Percentiles rank a stretch among this genome's conserved stretches.
phyloP scores from a whole-genome alignment of 2,329 filamentous ascomycete genomes.

The Ilyonectria destructans region DNA sequence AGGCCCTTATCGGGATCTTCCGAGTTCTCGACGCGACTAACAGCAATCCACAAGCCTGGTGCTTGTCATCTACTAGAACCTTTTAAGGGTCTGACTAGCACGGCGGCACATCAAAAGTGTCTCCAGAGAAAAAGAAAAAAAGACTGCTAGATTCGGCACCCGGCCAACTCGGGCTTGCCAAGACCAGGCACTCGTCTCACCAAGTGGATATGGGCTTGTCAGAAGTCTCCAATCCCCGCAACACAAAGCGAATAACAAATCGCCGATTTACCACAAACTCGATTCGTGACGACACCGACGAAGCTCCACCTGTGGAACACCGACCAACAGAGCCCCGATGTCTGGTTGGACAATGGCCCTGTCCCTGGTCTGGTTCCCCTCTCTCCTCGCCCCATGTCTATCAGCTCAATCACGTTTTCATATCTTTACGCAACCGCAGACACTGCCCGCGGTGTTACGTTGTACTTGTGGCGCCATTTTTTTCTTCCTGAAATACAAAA shows the following conservation, averaged over 20 bases:
- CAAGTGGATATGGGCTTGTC: not conserved
- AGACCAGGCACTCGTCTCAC: not conserved
- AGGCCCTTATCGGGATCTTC: not conserved
- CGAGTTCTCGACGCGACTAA: not conserved
- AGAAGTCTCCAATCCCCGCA: not conserved
- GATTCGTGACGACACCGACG: not conserved
- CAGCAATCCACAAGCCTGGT: not conserved
- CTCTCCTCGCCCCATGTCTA: conserved; percentile 1
- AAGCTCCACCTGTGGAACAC: not conserved
- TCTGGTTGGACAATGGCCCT: not conserved
- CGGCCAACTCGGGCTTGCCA: not conserved
- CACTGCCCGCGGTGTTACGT: not conserved
- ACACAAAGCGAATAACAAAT: not conserved
- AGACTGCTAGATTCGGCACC: not conserved
- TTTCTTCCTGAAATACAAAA: not conserved
- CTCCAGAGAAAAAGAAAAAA: not conserved
- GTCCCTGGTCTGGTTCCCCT: not conserved
- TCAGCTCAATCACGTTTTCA: not conserved
- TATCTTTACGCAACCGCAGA: not conserved
- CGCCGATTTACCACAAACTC: not conserved
- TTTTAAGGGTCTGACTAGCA: not conserved
- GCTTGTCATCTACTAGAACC: not conserved
- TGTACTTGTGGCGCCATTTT: not conserved
- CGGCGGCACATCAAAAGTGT: not conserved
- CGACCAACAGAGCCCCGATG: not conserved